Evolutionary conservation across 2,329 filamentous ascomycete species (phyloP).

Genomic region (Stylonectria norvegica): DNA sequence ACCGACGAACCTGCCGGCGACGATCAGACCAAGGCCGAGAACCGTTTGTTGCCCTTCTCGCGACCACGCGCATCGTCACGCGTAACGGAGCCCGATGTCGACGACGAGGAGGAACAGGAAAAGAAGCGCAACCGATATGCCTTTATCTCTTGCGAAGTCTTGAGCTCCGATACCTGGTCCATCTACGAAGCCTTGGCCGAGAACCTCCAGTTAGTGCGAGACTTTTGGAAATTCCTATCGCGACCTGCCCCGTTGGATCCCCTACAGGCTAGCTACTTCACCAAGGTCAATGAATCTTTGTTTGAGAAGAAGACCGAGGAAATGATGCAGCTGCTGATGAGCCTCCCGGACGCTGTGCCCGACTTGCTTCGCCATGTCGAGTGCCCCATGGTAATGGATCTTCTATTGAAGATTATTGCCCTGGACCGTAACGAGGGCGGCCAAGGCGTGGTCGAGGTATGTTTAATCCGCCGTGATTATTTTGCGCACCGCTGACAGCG

Average conservation of each 20-base stretch:
- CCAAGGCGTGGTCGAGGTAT: slow-evolving; percentile 87
- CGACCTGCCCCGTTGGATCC: slow-evolving; percentile 83
- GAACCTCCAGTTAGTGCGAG: slow-evolving; percentile 70
- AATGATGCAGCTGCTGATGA: slow-evolving; percentile 88
- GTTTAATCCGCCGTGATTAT: slow-evolving; percentile 32
- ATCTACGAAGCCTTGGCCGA: slow-evolving; percentile 91
- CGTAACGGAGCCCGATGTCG: slow-evolving; percentile 44
- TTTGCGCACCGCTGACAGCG: slow-evolving; percentile 20
- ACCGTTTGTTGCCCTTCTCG: slow-evolving; percentile 44
- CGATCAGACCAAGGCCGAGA: slow-evolving; percentile 47
- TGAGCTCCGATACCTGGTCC: slow-evolving; percentile 95
- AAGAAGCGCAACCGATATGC: slow-evolving; percentile 92
- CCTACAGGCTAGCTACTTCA: slow-evolving; percentile 95
- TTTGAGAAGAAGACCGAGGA: slow-evolving; percentile 98
- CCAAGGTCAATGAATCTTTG: slow-evolving; percentile 96
- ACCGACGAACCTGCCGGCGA: slow-evolving; percentile 49
- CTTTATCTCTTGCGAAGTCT: slow-evolving; percentile 86
- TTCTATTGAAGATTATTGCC: slow-evolving; percentile 94
- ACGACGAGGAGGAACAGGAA: slow-evolving; percentile 72
- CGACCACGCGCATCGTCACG: slow-evolving; percentile 53
- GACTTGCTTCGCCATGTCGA: slow-evolving; percentile 92
- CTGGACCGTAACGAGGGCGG: slow-evolving; percentile 89
- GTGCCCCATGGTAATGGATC: slow-evolving; percentile 97
- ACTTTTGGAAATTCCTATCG: slow-evolving; percentile 90
- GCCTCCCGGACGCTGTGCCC: slow-evolving; percentile 73